A percentile compares a stretch with the other conserved stretches of the same genome.
These are phyloP conservation scores for Citrullus colocynthis DNA, from an alignment of 306 rosid species.

Conservation along the genomic window DNA sequence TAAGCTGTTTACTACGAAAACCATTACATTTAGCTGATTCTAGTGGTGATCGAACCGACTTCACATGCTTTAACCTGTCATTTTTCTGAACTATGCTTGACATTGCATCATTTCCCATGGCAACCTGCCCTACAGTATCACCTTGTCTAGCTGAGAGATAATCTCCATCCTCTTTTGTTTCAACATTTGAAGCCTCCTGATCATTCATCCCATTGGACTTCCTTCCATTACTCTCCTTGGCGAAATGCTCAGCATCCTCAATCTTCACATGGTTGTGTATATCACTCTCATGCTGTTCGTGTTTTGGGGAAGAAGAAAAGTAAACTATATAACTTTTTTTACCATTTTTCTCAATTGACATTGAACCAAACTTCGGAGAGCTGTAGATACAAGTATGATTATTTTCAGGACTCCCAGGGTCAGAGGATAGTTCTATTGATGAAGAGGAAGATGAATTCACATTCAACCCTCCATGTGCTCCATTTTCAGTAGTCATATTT, in stretches of 20 bases:
- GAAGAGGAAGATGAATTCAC: slow-evolving; percentile 39
- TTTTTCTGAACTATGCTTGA: slow-evolving; percentile 22
- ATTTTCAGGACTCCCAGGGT: slow-evolving; percentile 48
- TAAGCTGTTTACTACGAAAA: slow-evolving; percentile 19
- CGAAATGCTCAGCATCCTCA: slow-evolving; percentile 19
- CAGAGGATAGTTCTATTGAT: slow-evolving; percentile 46
- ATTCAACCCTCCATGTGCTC: slow-evolving; percentile 23
- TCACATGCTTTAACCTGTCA: slow-evolving; percentile 53
- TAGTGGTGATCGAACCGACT: slow-evolving; percentile 73
- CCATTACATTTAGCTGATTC: slow-evolving; percentile 41
- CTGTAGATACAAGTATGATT: slow-evolving; percentile 24
- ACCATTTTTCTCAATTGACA: slow-evolving; percentile 19
- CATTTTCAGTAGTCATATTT: slow-evolving; percentile 23
- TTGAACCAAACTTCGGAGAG: slow-evolving; percentile 27
- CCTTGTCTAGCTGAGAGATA: slow-evolving; percentile 17
- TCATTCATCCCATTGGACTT: slow-evolving; percentile 14
- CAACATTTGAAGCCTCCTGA: slow-evolving; percentile 18
- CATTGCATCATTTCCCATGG: slow-evolving; percentile 13
- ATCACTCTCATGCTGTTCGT: slow-evolving; percentile 24
- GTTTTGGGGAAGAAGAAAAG: slow-evolving; percentile 32
- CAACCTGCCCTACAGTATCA: slow-evolving; percentile 20
- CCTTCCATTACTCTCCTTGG: slow-evolving; percentile 20
- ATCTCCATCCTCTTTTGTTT: slow-evolving; percentile 28
- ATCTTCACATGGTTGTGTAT: slow-evolving; percentile 25
- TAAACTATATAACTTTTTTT: slow-evolving; percentile 18